These are phyloP conservation scores for Lycium barbarum DNA, from an alignment of 257 asterid species.

Conservation along the genomic window DNA sequence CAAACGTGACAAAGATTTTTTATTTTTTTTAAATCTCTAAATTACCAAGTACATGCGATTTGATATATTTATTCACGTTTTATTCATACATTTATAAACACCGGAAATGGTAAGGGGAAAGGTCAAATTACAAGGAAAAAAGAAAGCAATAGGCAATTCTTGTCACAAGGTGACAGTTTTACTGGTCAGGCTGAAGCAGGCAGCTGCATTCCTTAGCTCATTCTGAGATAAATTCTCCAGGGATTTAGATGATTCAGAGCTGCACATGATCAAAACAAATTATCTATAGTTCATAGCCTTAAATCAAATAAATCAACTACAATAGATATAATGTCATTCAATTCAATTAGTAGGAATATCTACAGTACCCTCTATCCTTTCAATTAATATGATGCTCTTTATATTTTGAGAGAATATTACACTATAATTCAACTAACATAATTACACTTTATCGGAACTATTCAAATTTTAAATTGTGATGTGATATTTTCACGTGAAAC, in stretches of 20 bases:
- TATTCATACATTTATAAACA: not conserved
- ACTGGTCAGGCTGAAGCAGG: not conserved
- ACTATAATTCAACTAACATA: no score
- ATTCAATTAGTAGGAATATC: no score
- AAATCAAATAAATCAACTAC: no score
- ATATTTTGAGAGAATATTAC: no score
- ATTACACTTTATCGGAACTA: no score
- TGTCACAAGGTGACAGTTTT: not conserved
- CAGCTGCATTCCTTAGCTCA: conserved; percentile 20
- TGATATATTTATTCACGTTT: not conserved
- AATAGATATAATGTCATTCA: no score
- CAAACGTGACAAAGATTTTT: no score
- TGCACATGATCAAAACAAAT: conserved; percentile 6
- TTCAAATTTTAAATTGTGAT: not conserved
- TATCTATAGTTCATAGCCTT: no score
- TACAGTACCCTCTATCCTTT: no score
- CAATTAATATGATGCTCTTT: no score
- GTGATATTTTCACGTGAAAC: not conserved
- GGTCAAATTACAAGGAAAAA: not conserved
- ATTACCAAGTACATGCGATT: no score
- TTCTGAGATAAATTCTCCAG: not conserved
- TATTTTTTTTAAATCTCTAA: no score
- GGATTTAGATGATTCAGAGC: conserved; percentile 44
- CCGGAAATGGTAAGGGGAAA: not conserved
- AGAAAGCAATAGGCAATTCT: not conserved